Evolutionary conservation across 2,329 filamentous ascomycete genomes (phyloP).

Genomic region (Aspergillus proliferans): DNA sequence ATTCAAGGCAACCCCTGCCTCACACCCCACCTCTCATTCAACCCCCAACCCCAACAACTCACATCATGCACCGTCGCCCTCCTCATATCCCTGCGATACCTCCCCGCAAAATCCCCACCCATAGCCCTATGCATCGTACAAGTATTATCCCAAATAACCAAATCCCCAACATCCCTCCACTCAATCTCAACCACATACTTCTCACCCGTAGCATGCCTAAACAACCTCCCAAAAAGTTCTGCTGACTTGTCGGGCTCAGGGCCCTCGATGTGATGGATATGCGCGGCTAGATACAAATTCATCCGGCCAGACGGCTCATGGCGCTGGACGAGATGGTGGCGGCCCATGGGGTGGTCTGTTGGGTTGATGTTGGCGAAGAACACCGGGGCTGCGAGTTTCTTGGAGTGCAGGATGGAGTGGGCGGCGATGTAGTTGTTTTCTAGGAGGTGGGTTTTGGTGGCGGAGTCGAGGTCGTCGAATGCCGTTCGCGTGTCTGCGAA

Average conservation of each 20-base stretch:
- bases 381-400: slow-evolving; percentile 47
- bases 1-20: slow-evolving; percentile 19
- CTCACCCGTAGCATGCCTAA: slow-evolving; percentile 41
- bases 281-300: slow-evolving; percentile 50
- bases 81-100: slow-evolving; percentile 48
- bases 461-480: slow-evolving; percentile 40
- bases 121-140: slow-evolving; percentile 50
- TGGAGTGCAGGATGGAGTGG: slow-evolving; percentile 50
- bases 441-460: slow-evolving; percentile 29
- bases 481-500: slow-evolving; percentile 51
- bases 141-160: slow-evolving; percentile 56
- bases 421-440: slow-evolving; percentile 41
- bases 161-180: slow-evolving; percentile 46
- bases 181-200: slow-evolving; percentile 42
- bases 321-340: slow-evolving; percentile 46
- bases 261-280: slow-evolving; percentile 50
- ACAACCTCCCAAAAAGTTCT: slow-evolving; percentile 29
- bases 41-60: slow-evolving; percentile 36
- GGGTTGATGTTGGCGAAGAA: slow-evolving; percentile 45
- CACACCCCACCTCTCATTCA: slow-evolving; percentile 31
- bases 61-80: slow-evolving; percentile 51
- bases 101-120: slow-evolving; percentile 43
- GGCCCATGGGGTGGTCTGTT: slow-evolving; percentile 29
- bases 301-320: slow-evolving; percentile 48
- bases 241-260: slow-evolving; percentile 28